Percentiles rank a stretch among this genome's conserved stretches.
Evolutionary conservation across 2,329 filamentous ascomycete genomes (phyloP).

Genomic region (Calycina marina): DNA sequence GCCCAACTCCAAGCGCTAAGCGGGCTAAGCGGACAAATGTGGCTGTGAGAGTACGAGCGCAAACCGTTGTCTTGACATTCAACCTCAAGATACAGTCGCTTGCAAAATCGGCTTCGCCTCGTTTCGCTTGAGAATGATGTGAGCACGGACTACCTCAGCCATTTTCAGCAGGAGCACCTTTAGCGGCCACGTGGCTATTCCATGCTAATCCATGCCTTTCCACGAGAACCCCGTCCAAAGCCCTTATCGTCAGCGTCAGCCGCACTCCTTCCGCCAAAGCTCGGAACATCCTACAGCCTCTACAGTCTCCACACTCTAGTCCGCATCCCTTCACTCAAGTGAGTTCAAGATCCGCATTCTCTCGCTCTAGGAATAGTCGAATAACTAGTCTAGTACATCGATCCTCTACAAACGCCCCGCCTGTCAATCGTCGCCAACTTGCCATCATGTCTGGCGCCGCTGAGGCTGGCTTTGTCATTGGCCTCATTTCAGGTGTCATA

Average conservation of each 20-base stretch:
- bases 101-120: neutral
- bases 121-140: neutral
- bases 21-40: too few species aligned
- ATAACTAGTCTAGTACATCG: neutral
- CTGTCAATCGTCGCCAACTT: neutral
- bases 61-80: too few species aligned
- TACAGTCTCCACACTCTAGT: neutral
- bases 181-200: too few species aligned
- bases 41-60: too few species aligned
- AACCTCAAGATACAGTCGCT: neutral
- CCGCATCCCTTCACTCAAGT: neutral
- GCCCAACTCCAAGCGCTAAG: too few species aligned
- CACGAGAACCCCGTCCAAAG: too few species aligned
- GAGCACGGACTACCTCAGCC: neutral
- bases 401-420: neutral
- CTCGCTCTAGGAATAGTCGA: neutral
- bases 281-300: neutral
- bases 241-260: too few species aligned
- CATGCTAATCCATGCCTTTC: too few species aligned
- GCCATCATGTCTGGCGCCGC: slow-evolving; percentile 8
- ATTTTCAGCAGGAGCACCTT: too few species aligned
- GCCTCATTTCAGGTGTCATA: slow-evolving; percentile 12
- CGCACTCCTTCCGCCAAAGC: neutral
- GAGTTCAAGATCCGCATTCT: neutral
- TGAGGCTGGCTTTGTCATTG: slow-evolving; percentile 6